phyloP scores from a whole-genome alignment of 1,284 basidiomycete species.

The Sanghuangporus weigelae region DNA sequence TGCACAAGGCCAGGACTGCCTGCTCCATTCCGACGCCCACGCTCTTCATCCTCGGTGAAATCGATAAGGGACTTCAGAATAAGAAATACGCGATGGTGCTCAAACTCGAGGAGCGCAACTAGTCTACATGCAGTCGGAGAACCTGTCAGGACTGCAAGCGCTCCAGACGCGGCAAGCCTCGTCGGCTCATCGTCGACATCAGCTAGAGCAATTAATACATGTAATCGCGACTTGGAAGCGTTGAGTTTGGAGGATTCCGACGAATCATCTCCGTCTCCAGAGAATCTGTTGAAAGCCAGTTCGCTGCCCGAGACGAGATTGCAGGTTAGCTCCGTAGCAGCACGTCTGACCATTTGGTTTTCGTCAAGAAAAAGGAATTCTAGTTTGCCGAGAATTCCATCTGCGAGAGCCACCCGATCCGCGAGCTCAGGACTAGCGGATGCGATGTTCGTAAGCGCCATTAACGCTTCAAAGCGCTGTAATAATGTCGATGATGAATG shows the following conservation, averaged over 20 bases:
- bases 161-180: constrained; percentile 79
- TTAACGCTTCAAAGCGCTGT: constrained; percentile 87
- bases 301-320: constrained; percentile 83
- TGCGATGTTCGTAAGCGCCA: constrained; percentile 94
- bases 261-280: constrained; percentile 36
- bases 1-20: constrained; percentile 62
- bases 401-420: constrained; percentile 52
- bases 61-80: constrained; percentile 64
- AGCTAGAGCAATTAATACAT: constrained; percentile 79
- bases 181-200: constrained; percentile 82
- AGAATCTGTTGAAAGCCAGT: constrained; percentile 67
- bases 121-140: constrained; percentile 54
- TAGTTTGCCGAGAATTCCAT: constrained; percentile 62
- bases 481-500: constrained; percentile 65
- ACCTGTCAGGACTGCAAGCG: constrained; percentile 74
- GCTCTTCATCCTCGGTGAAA: constrained; percentile 36
- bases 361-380: constrained; percentile 85
- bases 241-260: constrained; percentile 24
- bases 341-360: constrained; percentile 77
- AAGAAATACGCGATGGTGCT: constrained; percentile 52
- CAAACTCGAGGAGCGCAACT: constrained; percentile 58
- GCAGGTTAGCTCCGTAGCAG: constrained; percentile 89
- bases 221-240: constrained; percentile 57
- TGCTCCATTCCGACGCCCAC: constrained; percentile 24
- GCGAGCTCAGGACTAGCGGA: constrained; percentile 70